A percentile compares a stretch with the other conserved stretches of the same genome.
Evolutionary conservation across 305 asterid genomes (phyloP).

Genomic region (Fraxinus platypoda): DNA sequence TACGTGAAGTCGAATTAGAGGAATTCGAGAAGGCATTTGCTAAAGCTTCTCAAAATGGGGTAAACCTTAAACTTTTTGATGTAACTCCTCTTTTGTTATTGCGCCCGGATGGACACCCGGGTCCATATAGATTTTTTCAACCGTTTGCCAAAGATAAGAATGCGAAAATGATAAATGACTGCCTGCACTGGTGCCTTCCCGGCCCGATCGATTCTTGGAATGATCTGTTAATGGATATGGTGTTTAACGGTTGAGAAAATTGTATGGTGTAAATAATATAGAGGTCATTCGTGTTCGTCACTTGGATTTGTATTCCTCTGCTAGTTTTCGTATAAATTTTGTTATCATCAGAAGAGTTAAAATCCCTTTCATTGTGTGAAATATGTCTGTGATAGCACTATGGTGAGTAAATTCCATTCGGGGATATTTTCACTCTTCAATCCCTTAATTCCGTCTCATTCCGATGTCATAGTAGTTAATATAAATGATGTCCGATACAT

Average conservation of each 20-base stretch:
- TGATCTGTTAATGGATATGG: slow-evolving; percentile 71
- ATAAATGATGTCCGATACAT: too few relatives aligned
- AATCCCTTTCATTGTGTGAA: not conserved
- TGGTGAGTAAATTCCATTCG: too few relatives aligned
- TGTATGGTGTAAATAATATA: not conserved
- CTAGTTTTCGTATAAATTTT: not conserved
- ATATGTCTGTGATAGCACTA: not conserved
- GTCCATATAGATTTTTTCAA: slow-evolving; percentile 56
- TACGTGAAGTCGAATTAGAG: slow-evolving; percentile 45
- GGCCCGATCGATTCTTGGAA: slow-evolving; percentile 94
- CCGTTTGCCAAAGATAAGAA: slow-evolving; percentile 43
- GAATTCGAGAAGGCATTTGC: slow-evolving; percentile 46
- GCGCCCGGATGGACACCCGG: slow-evolving; percentile 93
- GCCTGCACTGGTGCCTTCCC: slow-evolving; percentile 92
- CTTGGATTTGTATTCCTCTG: not conserved
- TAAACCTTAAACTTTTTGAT: slow-evolving; percentile 57
- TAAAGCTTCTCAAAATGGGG: slow-evolving; percentile 49
- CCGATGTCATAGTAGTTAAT: not conserved
- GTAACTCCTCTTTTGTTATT: slow-evolving; percentile 54
- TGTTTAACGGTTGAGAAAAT: slow-evolving; percentile 33
- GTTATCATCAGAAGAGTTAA: not conserved
- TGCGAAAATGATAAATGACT: slow-evolving; percentile 55
- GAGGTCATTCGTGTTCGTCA: not conserved
- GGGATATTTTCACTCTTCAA: too few relatives aligned
- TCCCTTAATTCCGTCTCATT: not conserved